Base-by-base conservation (phyloP, 2,329 filamentous ascomycete species). In the Aspergillus vadensis region DNA sequence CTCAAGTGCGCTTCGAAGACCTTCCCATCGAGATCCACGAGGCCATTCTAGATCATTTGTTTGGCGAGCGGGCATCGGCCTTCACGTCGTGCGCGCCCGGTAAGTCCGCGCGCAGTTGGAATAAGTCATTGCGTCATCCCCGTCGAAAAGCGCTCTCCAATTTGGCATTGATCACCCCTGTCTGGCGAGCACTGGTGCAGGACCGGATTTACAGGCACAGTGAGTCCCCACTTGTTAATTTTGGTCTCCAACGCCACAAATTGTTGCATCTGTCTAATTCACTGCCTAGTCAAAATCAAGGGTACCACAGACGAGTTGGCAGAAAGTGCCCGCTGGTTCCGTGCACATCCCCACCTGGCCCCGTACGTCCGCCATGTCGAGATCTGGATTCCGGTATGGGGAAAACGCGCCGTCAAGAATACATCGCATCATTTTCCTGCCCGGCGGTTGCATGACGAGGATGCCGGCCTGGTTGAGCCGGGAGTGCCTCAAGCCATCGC, bases 301-400 rank as follows among this genome's bases (percentile, higher is more conserved):
- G 89, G 88, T 0, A 91, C 88, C 0, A 78, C 84, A 39, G 81
- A 84, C n/a, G 88, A 84, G 15, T 76, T 91, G 43, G 77, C 83
- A 44, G 81, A 86, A 51, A 85, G 88, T 6, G 79, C 84, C 63
- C 64, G 77, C 36, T 91, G 88, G 79, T 89, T 92, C 65, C 73
- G 77, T 15, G 65, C 75, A 9, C 82, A 87, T 61, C 78, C 82
- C 27, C 85, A 90, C 68, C 82, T 92, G 5, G 82, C 84, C 19
- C 67, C 76, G 8, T 86, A 91, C 66, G 86, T 92, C 61, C 87
- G 86, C 65, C 89, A 92, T 69, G 83, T 91, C 61, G 89, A 92
- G 74, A 82, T 91, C 44, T 92, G 89, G 88, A 90, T 92, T 63
- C 89, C 90, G 3, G 88, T 91, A 43, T 92, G 82, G 77, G 81